Evolutionary conservation across 2,329 filamentous ascomycete species (phyloP).

Genomic region (Raffaelea arxii): DNA sequence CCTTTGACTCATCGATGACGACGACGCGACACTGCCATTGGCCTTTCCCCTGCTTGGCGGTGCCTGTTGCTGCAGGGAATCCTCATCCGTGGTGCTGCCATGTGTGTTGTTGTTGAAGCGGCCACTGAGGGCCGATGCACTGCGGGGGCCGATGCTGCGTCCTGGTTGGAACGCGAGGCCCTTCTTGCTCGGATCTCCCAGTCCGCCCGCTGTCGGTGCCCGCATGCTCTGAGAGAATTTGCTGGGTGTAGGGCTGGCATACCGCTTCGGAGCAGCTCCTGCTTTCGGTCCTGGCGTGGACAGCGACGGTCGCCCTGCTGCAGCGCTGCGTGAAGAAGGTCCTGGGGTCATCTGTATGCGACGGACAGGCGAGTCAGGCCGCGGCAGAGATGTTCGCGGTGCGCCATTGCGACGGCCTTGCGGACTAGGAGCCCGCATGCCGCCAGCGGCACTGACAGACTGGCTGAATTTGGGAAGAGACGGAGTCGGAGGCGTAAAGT

Average conservation of each 20-base stretch:
- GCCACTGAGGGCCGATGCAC: slow-evolving; percentile 48
- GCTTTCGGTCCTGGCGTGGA: slow-evolving; percentile 39
- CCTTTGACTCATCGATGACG: slow-evolving; percentile 44
- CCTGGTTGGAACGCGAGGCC: slow-evolving; percentile 19
- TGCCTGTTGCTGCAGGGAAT: too few relatives aligned
- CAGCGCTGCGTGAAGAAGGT: too few relatives aligned
- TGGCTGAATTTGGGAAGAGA: slow-evolving; percentile 75
- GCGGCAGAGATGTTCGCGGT: slow-evolving; percentile 66
- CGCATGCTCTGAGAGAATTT: slow-evolving; percentile 57
- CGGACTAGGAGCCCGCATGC: slow-evolving; percentile 62
- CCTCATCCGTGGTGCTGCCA: too few relatives aligned
- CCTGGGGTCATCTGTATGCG: slow-evolving; percentile 55
- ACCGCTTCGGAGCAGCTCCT: slow-evolving; percentile 38
- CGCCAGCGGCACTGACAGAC: slow-evolving; percentile 54
- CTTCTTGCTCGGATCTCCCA: slow-evolving; percentile 52
- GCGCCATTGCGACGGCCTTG: slow-evolving; percentile 47
- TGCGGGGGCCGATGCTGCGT: slow-evolving; percentile 44
- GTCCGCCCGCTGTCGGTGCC: slow-evolving; percentile 28
- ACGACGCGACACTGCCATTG: slow-evolving; percentile 44
- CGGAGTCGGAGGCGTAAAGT: slow-evolving; percentile 55
- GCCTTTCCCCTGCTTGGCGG: too few relatives aligned
- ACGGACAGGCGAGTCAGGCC: slow-evolving; percentile 77
- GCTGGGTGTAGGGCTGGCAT: slow-evolving; percentile 51
- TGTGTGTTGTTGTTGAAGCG: slow-evolving; percentile 43
- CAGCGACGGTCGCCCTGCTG: slow-evolving; percentile 47